Conservation (phyloP, 345 rosid genomes). For the Eucalyptus sideroxylon region DNA sequence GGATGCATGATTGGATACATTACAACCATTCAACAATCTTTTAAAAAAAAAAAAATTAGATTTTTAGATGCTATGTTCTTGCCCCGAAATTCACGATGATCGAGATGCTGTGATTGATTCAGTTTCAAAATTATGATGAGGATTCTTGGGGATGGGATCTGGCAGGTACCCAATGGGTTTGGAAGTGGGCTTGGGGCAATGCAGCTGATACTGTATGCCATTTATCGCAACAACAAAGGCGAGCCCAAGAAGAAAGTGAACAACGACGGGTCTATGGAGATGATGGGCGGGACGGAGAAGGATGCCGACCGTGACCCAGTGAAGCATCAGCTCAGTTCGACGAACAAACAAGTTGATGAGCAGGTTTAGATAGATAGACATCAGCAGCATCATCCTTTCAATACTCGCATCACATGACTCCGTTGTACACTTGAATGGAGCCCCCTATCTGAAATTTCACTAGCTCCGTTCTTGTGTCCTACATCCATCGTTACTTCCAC, state of each 20-base stretch:
- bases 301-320: neutral
- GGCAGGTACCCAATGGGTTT: slow-evolving; percentile 89
- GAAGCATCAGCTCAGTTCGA: neutral
- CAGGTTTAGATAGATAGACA: neutral
- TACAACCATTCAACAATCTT: neutral
- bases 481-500: too few relatives aligned
- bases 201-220: slow-evolving; percentile 70
- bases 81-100: neutral
- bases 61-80: neutral
- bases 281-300: neutral
- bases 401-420: neutral
- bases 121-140: neutral
- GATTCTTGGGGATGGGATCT: neutral
- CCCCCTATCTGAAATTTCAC: neutral
- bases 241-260: neutral
- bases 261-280: neutral
- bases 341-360: neutral
- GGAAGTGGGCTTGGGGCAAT: slow-evolving; percentile 68
- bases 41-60: neutral
- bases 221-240: slow-evolving; percentile 37
- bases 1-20: neutral
- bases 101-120: neutral
- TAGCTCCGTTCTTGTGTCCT: neutral
- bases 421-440: neutral
- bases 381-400: neutral